phyloP scores from a whole-genome alignment of 1,139 yeast genomes.

The Ashbya aceris region DNA sequence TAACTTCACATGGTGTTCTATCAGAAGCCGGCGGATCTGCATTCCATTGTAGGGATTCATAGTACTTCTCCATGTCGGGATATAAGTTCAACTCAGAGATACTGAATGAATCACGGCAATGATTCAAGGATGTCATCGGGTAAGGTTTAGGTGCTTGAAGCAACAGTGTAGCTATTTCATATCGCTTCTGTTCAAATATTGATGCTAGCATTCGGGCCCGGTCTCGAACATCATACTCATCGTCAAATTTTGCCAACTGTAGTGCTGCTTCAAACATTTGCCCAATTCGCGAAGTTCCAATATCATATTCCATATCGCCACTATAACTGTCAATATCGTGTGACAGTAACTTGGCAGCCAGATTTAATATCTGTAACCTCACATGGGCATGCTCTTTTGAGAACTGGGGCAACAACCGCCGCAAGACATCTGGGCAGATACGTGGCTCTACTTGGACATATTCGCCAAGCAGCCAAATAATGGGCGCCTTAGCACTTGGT shows the following conservation, averaged over 20 bases:
- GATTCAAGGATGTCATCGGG: conserved; percentile 29
- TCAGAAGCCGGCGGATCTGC: conserved; percentile 6
- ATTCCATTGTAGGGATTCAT: conserved; percentile 12
- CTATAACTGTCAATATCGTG: conserved; percentile 37
- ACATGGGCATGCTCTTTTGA: conserved; percentile 48
- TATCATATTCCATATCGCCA: conserved; percentile 27
- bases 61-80: conserved; percentile 7
- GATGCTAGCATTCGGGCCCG: conserved; percentile 65
- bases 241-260: conserved; percentile 65
- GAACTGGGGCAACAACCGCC: conserved; percentile 49
- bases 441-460: conserved; percentile 41
- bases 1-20: conserved; percentile 20
- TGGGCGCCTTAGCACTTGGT: conserved; percentile 63
- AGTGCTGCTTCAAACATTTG: conserved; percentile 56
- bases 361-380: conserved; percentile 59
- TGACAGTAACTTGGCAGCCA: conserved; percentile 67
- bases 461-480: conserved; percentile 89
- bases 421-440: conserved; percentile 70
- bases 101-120: neutral
- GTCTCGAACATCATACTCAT: conserved; percentile 72
- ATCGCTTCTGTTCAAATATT: conserved; percentile 34
- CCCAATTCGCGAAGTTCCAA: conserved; percentile 35
- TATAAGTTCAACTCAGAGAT: conserved; percentile 7
- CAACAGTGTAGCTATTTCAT: conserved; percentile 61
- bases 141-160: conserved; percentile 78